Evolutionary conservation across 768 basidiomycete genomes (phyloP), one percentile per base, ranked within the genome.

Genomic region (Austroboletus eburneus): DNA sequence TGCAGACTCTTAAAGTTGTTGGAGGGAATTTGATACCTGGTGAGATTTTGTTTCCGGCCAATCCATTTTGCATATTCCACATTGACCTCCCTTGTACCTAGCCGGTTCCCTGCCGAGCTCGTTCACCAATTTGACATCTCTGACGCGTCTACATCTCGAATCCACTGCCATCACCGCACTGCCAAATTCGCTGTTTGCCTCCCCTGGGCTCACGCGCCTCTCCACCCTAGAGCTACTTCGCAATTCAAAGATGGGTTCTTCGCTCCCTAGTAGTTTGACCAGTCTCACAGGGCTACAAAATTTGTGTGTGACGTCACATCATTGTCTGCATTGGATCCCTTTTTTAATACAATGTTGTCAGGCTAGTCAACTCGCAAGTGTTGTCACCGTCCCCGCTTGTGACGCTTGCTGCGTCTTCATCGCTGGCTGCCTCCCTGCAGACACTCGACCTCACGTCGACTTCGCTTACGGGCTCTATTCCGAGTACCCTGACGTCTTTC

Each of bases 21-120:
- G 76, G 77, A 8, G 70, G 74, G 34, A 65, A 63, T 21, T 61
- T 56, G 27, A 55, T 70, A 24, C 77, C 76, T 42, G 69, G 75
- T 74, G 55, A 42, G 68, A 52, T 18, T 20, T 16, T 46, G 9
- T n/a, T 36, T 23, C 18, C 21, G 21, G 38, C 45, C 7, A n/a
- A 29, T n/a, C 14, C 3, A n/a, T 6, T 32, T 13, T 2, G 6
- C 22, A 17, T 41, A n/a, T n/a, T n/a, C n/a, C n/a, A n/a, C 3
- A 30, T 43, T 20, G 45, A 18, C 1, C 9, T 21, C 23, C 45
- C n/a, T 4, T 3, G 21, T 7, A n/a, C 39, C 2, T 39, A 75
- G 73, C 69, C 46, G 76, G 76, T 17, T 49, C 65, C 12, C 58
- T 78, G 9, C 73, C 76, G 2, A 50, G 54, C 17, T 61, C 68